Conservation (phyloP, 495 filamentous ascomycete genomes). For the Daldinia childiae region DNA sequence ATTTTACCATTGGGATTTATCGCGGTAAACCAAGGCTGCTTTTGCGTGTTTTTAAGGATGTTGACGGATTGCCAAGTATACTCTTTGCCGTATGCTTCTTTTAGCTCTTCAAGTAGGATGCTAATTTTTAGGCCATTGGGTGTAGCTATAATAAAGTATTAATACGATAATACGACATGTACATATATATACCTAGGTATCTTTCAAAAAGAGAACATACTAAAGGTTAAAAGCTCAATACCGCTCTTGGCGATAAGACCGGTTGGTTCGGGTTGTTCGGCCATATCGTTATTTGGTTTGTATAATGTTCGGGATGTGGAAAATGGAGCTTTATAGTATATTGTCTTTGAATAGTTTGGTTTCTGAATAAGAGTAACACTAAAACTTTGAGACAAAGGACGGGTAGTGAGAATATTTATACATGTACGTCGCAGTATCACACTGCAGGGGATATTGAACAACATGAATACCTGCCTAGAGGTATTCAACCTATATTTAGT, state of each 20-base stretch:
- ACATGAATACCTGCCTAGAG: slow-evolving; percentile 31
- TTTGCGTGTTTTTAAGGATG: slow-evolving; percentile 76
- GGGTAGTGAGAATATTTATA: slow-evolving; percentile 29
- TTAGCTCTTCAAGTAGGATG: slow-evolving; percentile 83
- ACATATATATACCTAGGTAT: background rate
- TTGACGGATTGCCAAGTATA: slow-evolving; percentile 73
- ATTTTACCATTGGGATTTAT: slow-evolving; percentile 91
- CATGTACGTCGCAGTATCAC: slow-evolving; percentile 22
- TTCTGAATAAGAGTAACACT: background rate
- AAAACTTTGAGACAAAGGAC: slow-evolving; percentile 3
- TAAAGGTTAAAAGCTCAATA: slow-evolving; percentile 65
- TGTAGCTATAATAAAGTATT: slow-evolving; percentile 30
- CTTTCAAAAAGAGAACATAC: slow-evolving; percentile 28
- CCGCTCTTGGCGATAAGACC: slow-evolving; percentile 64
- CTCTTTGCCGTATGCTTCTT: slow-evolving; percentile 61
- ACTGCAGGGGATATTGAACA: slow-evolving; percentile 17
- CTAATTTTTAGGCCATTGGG: slow-evolving; percentile 71
- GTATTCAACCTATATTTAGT: background rate
- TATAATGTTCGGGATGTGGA: slow-evolving; percentile 24
- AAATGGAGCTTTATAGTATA: slow-evolving; percentile 19
- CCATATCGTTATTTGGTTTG: slow-evolving; percentile 36
- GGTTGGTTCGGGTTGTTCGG: slow-evolving; percentile 56
- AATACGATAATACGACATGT: slow-evolving; percentile 9
- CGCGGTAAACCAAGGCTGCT: slow-evolving; percentile 70
- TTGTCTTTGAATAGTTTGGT: background rate